Evolutionary conservation across 106 monocot species (phyloP).

Genomic region (Phalaenopsis aphrodite): DNA sequence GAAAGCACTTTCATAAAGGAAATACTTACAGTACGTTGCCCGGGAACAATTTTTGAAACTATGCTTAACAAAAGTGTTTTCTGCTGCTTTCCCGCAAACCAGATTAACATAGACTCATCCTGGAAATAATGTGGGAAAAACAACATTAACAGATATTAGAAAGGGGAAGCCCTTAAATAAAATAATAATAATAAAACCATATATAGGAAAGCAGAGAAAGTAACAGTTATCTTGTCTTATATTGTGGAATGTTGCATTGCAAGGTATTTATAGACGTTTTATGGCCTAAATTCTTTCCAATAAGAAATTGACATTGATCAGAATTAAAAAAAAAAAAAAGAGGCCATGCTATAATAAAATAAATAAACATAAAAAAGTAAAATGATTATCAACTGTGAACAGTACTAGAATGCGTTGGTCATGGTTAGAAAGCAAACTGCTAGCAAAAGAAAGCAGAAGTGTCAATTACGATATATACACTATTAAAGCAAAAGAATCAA

Average conservation of each 20-base stretch:
- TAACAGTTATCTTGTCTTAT: background rate
- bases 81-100: slow-evolving; percentile 66
- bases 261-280: background rate
- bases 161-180: background rate
- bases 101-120: slow-evolving; percentile 57
- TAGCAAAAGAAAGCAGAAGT: background rate
- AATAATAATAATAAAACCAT: background rate
- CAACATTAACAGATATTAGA: background rate
- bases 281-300: background rate
- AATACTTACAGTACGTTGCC: slow-evolving; percentile 67
- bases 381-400: background rate
- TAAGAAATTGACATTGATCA: background rate
- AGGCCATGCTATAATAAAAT: background rate
- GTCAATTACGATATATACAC: background rate
- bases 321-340: background rate
- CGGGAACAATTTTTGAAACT: slow-evolving; percentile 69
- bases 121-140: slow-evolving; percentile 17
- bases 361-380: background rate
- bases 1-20: background rate
- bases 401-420: background rate
- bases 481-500: background rate
- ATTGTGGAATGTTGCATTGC: background rate
- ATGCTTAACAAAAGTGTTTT: slow-evolving; percentile 48
- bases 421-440: background rate
- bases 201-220: background rate